These are phyloP conservation scores for Talaromyces sp. DNA, from an alignment of 2,329 filamentous ascomycete species.

Conservation along the genomic window DNA sequence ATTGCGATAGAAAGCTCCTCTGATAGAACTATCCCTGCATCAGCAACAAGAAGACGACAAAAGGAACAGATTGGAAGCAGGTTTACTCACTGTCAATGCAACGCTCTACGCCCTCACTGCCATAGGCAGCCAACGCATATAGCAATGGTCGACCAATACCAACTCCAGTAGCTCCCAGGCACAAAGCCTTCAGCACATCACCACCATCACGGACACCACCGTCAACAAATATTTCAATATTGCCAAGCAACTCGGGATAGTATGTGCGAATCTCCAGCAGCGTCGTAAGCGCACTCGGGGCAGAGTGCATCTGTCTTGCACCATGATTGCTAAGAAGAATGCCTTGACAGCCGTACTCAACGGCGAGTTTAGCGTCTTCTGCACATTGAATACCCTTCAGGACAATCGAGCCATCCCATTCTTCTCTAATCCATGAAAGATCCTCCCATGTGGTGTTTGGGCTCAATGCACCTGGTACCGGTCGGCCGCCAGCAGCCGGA, in stretches of 20 bases:
- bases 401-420: constrained; percentile 5
- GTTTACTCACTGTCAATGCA: background rate
- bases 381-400: constrained; percentile 4
- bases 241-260: constrained; percentile 17
- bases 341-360: constrained; percentile 18
- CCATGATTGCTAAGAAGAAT: constrained; percentile 39
- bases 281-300: constrained; percentile 40
- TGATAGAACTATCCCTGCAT: background rate
- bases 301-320: constrained; percentile 41
- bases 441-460: background rate
- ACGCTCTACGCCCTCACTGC: background rate
- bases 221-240: constrained; percentile 1
- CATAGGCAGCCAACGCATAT: background rate
- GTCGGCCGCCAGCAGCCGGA: background rate
- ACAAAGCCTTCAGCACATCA: constrained; percentile 3
- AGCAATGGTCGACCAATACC: background rate
- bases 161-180: background rate
- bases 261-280: constrained; percentile 36
- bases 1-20: background rate
- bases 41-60: background rate
- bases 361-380: background rate
- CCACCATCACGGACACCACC: background rate
- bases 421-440: background rate
- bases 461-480: background rate
- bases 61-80: background rate